phyloP scores from a whole-genome alignment of 2,329 filamentous ascomycete genomes.

The Sarocladiaceae sp. region DNA sequence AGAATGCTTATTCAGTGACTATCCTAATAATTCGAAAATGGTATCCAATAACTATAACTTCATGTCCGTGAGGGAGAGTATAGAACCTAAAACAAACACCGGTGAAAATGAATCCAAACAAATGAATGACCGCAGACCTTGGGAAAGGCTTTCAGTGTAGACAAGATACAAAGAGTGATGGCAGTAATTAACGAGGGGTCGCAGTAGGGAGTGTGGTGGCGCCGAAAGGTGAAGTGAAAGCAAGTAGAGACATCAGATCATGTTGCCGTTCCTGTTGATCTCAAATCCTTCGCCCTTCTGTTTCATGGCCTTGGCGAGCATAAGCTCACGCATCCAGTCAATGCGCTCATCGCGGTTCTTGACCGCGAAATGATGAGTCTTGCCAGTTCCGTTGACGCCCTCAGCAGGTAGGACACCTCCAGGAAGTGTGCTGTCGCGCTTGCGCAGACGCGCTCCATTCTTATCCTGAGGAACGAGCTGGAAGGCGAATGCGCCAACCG shows the following conservation, averaged over 20 bases:
- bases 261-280: conserved; percentile 75
- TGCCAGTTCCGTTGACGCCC: conserved; percentile 60
- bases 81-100: conserved; percentile 9
- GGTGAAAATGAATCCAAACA: background rate
- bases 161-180: background rate
- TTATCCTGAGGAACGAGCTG: conserved; percentile 73
- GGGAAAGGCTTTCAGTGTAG: background rate
- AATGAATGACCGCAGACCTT: background rate
- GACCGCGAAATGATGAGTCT: conserved; percentile 93
- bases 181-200: background rate
- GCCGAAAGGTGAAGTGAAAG: background rate
- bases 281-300: conserved; percentile 82
- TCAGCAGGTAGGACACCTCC: conserved; percentile 30
- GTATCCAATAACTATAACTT: conserved; percentile 6
- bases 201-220: background rate
- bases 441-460: conserved; percentile 49
- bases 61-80: conserved; percentile 11
- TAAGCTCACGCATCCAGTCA: conserved; percentile 94
- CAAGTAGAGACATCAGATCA: conserved; percentile 51
- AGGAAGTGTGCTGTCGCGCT: conserved; percentile 45
- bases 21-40: conserved; percentile 2
- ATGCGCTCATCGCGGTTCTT: conserved; percentile 84
- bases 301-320: conserved; percentile 83
- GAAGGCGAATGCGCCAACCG: conserved; percentile 72
- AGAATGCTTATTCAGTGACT: background rate